Conservation (phyloP, 768 basidiomycete genomes). For the Leccinum rimulosum region DNA sequence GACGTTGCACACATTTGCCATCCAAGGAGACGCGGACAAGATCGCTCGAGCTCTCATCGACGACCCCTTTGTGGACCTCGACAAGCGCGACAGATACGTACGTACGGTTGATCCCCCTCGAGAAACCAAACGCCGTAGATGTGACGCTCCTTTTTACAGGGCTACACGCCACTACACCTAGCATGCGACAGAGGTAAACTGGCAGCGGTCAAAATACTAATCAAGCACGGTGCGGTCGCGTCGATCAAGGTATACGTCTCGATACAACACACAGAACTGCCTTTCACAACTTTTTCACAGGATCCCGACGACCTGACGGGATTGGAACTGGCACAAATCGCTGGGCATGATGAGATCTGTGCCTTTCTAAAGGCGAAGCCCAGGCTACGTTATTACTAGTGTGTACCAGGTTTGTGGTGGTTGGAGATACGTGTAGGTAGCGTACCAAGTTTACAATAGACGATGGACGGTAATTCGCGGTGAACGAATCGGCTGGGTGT, state of each 20-base stretch:
- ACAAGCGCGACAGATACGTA: conserved; percentile 74
- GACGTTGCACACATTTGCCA: conserved; percentile 59
- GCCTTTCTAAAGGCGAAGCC: conserved; percentile 19
- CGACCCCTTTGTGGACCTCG: conserved; percentile 45
- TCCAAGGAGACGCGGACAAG: conserved; percentile 50
- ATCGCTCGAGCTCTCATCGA: conserved; percentile 44
- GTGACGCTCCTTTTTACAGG: conserved; percentile 44
- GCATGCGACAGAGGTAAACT: conserved; percentile 80
- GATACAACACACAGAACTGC: neutral
- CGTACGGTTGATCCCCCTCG: conserved; percentile 27
- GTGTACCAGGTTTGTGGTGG: conserved; percentile 10
- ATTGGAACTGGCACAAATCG: conserved; percentile 55
- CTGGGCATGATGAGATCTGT: conserved; percentile 56
- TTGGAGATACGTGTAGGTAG: conserved; percentile 2
- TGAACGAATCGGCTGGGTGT: neutral
- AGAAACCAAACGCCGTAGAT: conserved; percentile 1
- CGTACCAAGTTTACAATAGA: neutral
- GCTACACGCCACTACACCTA: conserved; percentile 84
- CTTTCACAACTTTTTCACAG: conserved; percentile 35
- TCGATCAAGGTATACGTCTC: conserved; percentile 55
- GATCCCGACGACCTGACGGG: conserved; percentile 67
- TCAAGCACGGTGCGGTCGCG: conserved; percentile 63
- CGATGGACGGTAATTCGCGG: neutral
- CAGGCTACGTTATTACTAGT: conserved; percentile 15
- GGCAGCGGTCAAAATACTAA: conserved; percentile 53